phyloP scores from a whole-genome alignment of 129 eudicot species.

The Escallonia herrerae region DNA sequence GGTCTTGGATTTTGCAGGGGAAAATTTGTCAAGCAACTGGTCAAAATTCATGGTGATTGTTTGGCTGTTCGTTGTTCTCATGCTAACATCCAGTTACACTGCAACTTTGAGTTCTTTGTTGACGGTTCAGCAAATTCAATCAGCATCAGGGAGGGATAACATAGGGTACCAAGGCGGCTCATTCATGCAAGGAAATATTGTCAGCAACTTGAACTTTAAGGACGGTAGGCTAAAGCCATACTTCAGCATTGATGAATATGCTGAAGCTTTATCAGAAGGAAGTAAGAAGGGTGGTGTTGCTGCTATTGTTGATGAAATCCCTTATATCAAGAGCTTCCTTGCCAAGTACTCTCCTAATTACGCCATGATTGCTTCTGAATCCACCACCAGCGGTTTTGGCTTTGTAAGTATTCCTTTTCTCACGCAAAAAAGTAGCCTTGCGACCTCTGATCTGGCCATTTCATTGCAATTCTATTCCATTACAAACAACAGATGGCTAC shows the following conservation, averaged over 20 bases:
- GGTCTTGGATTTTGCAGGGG: slow-evolving; percentile 11
- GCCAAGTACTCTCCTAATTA: slow-evolving; percentile 23
- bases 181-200: slow-evolving; percentile 9
- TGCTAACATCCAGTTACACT: slow-evolving; percentile 37
- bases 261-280: slow-evolving; percentile 20
- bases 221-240: slow-evolving; percentile 10
- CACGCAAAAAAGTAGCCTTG: background rate
- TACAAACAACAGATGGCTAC: background rate
- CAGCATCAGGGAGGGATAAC: slow-evolving; percentile 5
- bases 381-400: slow-evolving; percentile 33
- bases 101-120: slow-evolving; percentile 42
- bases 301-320: slow-evolving; percentile 34
- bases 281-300: slow-evolving; percentile 28
- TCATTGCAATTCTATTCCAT: background rate
- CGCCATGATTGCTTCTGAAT: slow-evolving; percentile 19
- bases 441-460: background rate
- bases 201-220: slow-evolving; percentile 13
- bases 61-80: slow-evolving; percentile 37
- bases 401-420: slow-evolving; percentile 36
- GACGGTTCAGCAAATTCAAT: slow-evolving; percentile 30
- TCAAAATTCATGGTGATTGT: slow-evolving; percentile 28
- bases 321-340: slow-evolving; percentile 27
- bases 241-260: slow-evolving; percentile 12
- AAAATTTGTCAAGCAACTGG: slow-evolving; percentile 18
- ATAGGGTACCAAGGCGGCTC: slow-evolving; percentile 37